Evolutionary conservation across 176 grass and related monocot species (phyloP), one percentile per base, ranked within the genome.

Genomic region (Aegilops bicornis): DNA sequence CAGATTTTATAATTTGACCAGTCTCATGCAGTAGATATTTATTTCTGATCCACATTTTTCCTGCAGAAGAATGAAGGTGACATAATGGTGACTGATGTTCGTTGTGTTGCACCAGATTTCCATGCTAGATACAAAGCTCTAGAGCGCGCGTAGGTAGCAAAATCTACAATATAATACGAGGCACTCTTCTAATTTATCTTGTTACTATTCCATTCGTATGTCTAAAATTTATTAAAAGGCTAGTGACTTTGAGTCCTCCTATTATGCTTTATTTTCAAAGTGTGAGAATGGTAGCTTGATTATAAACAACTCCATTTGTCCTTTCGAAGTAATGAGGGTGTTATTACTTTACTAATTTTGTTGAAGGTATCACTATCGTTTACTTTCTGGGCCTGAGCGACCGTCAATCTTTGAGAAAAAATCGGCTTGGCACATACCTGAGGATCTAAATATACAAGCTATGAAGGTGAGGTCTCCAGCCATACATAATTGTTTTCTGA

Each of bases 61-160:
- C 66, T 85, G 74, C 84, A 98, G 96, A 98, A 89, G 84, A 94
- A 89, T 91, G 93, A 95, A 92, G 93, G 96, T 79, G 96, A 98
- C 77, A 90, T 98, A 92, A 91, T 83, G 87, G 90, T 98, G 75
- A 94, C 87, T 73, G 96, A 96, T 92, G 96, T 98, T 73, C 83
- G 59, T 79, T 94, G 81, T 70, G 90, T 98, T 92, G 92, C 90
- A 69, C 77, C 86, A 69, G 90, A 96, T 73, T 98, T 96, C 81
- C 96, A 98, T 89, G 91, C 96, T 92, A 93, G 93, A 90, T 98
- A 94, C 79, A 98, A 82, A 88, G 90, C 96, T 80, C 84, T 89
- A 80, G 96, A 98, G 70, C 88, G 93, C 81, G 96, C 82, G 96
- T 98, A 94, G 79, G 96, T 98, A 80, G 82, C 91, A 89, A 40